Percentiles rank a stretch among this genome's conserved stretches.
These are phyloP conservation scores for Metschnikowia cerradonensis DNA, from an alignment of 805 yeast genomes.

Conservation along the genomic window DNA sequence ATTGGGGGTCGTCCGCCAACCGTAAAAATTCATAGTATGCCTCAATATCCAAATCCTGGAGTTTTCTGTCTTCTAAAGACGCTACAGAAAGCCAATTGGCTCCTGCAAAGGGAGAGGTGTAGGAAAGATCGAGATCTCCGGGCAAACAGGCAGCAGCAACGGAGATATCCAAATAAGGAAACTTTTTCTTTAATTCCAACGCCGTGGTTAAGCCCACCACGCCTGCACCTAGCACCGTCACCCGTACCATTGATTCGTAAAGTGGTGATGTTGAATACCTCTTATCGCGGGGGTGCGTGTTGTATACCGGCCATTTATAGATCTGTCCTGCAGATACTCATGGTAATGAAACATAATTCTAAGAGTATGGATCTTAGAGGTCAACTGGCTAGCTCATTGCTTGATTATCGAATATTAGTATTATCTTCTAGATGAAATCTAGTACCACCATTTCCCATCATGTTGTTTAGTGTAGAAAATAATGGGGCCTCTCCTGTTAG, in stretches of 20 bases:
- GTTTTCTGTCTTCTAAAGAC: slow-evolving; percentile 24
- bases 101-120: slow-evolving; percentile 68
- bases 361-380: too few relatives aligned
- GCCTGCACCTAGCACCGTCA: slow-evolving; percentile 29
- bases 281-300: neutral
- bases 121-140: slow-evolving; percentile 49
- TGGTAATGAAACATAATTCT: too few relatives aligned
- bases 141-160: slow-evolving; percentile 43
- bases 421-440: too few relatives aligned
- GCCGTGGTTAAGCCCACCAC: slow-evolving; percentile 38
- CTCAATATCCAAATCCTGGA: slow-evolving; percentile 38
- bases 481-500: too few relatives aligned
- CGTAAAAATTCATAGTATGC: slow-evolving; percentile 46
- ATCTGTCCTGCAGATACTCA: neutral
- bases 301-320: neutral
- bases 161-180: slow-evolving; percentile 22
- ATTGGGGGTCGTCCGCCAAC: slow-evolving; percentile 45
- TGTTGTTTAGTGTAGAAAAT: too few relatives aligned
- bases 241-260: slow-evolving; percentile 2
- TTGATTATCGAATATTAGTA: too few relatives aligned
- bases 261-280: neutral
- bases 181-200: slow-evolving; percentile 21
- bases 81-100: slow-evolving; percentile 72
- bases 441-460: too few relatives aligned
- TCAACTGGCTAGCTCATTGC: too few relatives aligned